phyloP scores from a whole-genome alignment of 257 asterid species.

The Scutellaria baicalensis region DNA sequence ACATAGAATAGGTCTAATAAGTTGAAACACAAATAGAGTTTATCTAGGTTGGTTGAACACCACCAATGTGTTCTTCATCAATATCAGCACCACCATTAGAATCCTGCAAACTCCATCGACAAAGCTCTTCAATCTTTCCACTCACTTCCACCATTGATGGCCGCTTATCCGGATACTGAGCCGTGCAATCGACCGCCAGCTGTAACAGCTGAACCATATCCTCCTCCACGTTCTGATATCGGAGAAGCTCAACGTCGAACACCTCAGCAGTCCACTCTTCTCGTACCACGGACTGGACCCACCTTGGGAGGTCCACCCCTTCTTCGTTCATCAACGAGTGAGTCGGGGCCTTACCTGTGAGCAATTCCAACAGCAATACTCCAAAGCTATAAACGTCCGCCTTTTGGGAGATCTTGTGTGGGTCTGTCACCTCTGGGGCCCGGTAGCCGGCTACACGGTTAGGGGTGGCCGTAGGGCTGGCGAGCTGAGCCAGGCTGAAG shows the following conservation, averaged over 20 bases:
- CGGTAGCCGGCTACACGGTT: slow-evolving; percentile 32
- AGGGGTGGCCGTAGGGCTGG: slow-evolving; percentile 20
- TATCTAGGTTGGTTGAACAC: neutral
- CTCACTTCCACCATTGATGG: slow-evolving; percentile 35
- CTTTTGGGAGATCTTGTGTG: slow-evolving; percentile 38
- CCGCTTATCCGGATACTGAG: slow-evolving; percentile 32
- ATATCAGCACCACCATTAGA: neutral
- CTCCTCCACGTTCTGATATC: slow-evolving; percentile 33
- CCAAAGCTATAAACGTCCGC: slow-evolving; percentile 57
- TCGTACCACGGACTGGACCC: slow-evolving; percentile 41
- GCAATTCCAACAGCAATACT: slow-evolving; percentile 36
- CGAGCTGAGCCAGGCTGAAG: slow-evolving; percentile 33
- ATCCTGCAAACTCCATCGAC: slow-evolving; percentile 9
- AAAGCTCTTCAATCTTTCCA: slow-evolving; percentile 25
- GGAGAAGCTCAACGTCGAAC: slow-evolving; percentile 34
- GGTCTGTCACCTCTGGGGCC: slow-evolving; percentile 43
- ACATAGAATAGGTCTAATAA: neutral
- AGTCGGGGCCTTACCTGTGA: slow-evolving; percentile 44
- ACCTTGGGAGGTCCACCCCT: slow-evolving; percentile 41
- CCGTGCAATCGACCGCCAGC: slow-evolving; percentile 38
- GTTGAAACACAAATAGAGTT: neutral
- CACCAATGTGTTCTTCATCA: neutral
- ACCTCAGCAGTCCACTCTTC: slow-evolving; percentile 38
- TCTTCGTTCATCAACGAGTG: slow-evolving; percentile 33
- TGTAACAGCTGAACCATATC: slow-evolving; percentile 43